phyloP scores from a whole-genome alignment of 768 basidiomycete genomes.

The Boletus subparvulus region DNA sequence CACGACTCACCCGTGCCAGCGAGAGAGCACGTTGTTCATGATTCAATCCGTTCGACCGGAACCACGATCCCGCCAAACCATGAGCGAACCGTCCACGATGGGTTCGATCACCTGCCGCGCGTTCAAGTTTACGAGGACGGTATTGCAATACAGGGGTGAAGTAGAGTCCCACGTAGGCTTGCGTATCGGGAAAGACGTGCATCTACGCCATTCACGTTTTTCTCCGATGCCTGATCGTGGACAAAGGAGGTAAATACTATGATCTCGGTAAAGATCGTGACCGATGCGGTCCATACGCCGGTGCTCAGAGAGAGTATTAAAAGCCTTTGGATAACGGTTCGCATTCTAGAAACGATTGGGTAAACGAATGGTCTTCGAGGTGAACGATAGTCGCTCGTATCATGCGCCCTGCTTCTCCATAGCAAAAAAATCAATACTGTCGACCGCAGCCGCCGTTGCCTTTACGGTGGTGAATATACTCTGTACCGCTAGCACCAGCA shows the following conservation, averaged over 20 bases:
- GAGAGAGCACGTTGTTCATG: conserved; percentile 1
- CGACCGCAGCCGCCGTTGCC: conserved; percentile 2
- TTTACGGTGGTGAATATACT: conserved; percentile 8
- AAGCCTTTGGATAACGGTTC: conserved; percentile 13
- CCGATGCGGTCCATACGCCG: conserved; percentile 16
- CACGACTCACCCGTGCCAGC: background rate
- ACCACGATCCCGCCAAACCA: background rate
- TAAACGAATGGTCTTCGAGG: background rate
- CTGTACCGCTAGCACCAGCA: conserved; percentile 3
- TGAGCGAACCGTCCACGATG: conserved; percentile 4
- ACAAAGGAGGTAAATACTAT: conserved; percentile 3
- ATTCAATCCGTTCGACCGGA: background rate
- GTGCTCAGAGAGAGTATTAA: conserved; percentile 16
- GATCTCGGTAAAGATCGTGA: conserved; percentile 14
- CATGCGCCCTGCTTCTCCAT: conserved; percentile 17
- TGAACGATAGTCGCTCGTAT: conserved; percentile 3
- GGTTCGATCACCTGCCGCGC: conserved; percentile 19
- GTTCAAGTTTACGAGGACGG: conserved; percentile 34
- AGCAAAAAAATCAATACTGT: conserved; percentile 8
- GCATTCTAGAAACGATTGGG: conserved; percentile 11
- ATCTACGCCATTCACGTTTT: conserved; percentile 3
- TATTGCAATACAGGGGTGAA: conserved; percentile 34
- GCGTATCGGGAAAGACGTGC: conserved; percentile 11
- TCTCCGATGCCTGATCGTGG: background rate
- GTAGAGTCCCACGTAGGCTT: conserved; percentile 23